Evolutionary conservation across 108 stramenopile genomes (phyloP).

Genomic region (Fragilaria crotonensis): DNA sequence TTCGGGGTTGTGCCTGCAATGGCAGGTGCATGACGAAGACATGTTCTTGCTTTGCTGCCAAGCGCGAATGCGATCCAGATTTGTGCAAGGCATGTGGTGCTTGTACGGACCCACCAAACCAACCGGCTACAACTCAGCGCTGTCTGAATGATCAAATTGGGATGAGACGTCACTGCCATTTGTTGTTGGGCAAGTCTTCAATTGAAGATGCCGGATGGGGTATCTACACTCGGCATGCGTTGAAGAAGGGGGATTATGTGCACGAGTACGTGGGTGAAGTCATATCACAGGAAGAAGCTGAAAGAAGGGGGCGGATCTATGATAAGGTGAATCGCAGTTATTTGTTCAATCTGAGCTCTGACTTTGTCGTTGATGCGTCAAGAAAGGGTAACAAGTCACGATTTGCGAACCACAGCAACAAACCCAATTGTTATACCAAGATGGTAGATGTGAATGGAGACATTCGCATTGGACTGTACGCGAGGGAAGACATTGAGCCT

Average conservation of each 20-base stretch:
- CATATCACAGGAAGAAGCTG: slow-evolving; percentile 77
- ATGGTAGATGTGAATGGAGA: slow-evolving; percentile 68
- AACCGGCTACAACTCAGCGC: slow-evolving; percentile 28
- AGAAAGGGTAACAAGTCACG: slow-evolving; percentile 77
- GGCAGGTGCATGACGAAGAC: slow-evolving; percentile 44
- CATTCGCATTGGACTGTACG: slow-evolving; percentile 74
- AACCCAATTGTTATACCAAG: slow-evolving; percentile 60
- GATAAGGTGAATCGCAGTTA: slow-evolving; percentile 68
- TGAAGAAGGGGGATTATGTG: slow-evolving; percentile 76
- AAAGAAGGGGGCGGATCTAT: slow-evolving; percentile 70
- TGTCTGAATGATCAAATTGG: slow-evolving; percentile 70
- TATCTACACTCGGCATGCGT: slow-evolving; percentile 48
- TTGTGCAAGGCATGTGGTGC: slow-evolving; percentile 58
- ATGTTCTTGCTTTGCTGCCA: slow-evolving; percentile 69
- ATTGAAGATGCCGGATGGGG: slow-evolving; percentile 78
- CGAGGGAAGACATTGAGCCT: slow-evolving; percentile 58
- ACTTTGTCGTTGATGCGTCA: slow-evolving; percentile 67
- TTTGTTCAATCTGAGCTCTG: slow-evolving; percentile 73
- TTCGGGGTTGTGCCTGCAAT: slow-evolving; percentile 60
- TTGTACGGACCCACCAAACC: slow-evolving; percentile 50
- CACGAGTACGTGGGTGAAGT: slow-evolving; percentile 83
- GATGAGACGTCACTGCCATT: slow-evolving; percentile 55
- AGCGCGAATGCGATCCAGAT: slow-evolving; percentile 87
- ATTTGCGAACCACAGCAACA: slow-evolving; percentile 72
- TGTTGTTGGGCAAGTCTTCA: slow-evolving; percentile 50